phyloP scores from a whole-genome alignment of 2,329 filamentous ascomycete species.

The Diaporthe vaccinii region DNA sequence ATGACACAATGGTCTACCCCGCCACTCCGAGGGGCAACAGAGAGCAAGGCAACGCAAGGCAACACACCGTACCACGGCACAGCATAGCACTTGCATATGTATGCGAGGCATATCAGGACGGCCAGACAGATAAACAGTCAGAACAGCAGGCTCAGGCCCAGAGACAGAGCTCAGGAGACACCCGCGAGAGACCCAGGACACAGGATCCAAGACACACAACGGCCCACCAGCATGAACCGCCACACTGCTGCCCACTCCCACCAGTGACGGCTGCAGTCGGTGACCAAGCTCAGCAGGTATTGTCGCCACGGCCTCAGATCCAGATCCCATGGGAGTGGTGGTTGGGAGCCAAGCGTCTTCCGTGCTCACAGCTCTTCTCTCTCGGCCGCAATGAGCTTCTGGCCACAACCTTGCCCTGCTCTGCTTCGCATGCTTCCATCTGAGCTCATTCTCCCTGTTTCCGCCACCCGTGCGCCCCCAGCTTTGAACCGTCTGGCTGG shows the following conservation, averaged over 20 bases:
- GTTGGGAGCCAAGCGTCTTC: background rate
- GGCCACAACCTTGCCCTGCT: conserved; percentile 24
- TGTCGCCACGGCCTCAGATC: conserved; percentile 5
- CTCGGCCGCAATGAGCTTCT: conserved; percentile 14
- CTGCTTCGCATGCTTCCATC: background rate
- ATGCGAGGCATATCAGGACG: conserved; percentile 20
- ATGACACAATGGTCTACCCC: conserved; percentile 22
- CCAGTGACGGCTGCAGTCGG: conserved; percentile 2
- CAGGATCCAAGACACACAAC: background rate
- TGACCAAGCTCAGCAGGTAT: background rate
- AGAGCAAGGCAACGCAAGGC: background rate
- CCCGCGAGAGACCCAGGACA: background rate
- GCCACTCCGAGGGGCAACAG: conserved; percentile 1
- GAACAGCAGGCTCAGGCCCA: background rate
- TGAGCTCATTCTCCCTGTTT: background rate
- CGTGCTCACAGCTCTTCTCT: background rate
- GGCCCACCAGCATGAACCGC: conserved; percentile 12
- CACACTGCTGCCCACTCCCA: background rate
- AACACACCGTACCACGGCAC: conserved; percentile 1
- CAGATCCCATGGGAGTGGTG: background rate
- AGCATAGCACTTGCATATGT: conserved; percentile 23
- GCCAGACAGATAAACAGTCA: background rate
- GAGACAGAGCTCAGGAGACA: conserved; percentile 11
- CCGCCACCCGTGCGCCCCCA: background rate
- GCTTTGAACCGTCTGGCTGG: background rate